Evolutionary conservation across 2,329 filamentous ascomycete species (phyloP), one percentile per base, ranked within the genome.

Genomic region (Phaeosphaeria sp.): DNA sequence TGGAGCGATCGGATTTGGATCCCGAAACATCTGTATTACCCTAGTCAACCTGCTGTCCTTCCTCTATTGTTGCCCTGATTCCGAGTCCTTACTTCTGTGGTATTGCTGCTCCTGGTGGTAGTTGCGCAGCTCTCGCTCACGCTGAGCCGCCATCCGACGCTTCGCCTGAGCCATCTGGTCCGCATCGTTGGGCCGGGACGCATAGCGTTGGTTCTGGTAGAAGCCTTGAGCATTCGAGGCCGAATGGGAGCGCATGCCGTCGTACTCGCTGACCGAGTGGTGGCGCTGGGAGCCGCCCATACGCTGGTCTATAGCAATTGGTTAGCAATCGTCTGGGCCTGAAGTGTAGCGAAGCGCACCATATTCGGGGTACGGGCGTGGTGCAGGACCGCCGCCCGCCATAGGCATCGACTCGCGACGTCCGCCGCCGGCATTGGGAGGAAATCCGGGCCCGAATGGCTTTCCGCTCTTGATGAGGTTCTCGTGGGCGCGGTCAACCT

Each of bases 61-160:
- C 68, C 66, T 71, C 74, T 77, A 82, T 80, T 82, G 77, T 83
- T 86, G 86, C 89, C 90, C 87, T 86, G 85, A 87, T 86, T 84
- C 85, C 87, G 88, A 86, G 80, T 88, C 88, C 90, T 88, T 92
- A 98, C 95, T 97, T 92, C 94, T 90, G 85, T 98, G 96, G 83
- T 96, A 98, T 88, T 99, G 95, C 87, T 99, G 95, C 87, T 99
- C 95, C 83, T 97, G 96, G 83, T 99, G 95, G 83, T 98, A 97
- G 83, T 98, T 99, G 81, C 95, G 92, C 80, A 99, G 89, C 84
- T 99, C 95, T 81, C 94, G 91, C 85, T 99, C 95, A 81, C 95
- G 92, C 83, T 98, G 95, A 79, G 95, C 95, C 75, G 95, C 95
- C 92, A 98, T 96, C 85, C 94, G 91, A 84, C 95, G 92, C 87